Evolutionary conservation across 1,139 yeast genomes (phyloP), one percentile per base, ranked within the genome.

Genomic region (Kodamaea fungicola): DNA sequence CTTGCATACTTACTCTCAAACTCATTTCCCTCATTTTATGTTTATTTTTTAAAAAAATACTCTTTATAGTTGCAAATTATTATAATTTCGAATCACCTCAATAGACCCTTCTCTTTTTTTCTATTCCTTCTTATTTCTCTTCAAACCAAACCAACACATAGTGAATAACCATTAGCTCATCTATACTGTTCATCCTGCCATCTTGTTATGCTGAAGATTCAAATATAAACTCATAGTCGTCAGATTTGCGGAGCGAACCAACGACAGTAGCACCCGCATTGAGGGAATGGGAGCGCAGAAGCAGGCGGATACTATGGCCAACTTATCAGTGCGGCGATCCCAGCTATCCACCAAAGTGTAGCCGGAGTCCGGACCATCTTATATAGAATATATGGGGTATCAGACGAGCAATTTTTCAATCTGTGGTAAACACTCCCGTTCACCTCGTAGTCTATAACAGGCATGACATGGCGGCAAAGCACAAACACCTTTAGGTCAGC

Each of bases 281-380:
- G 29, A 12, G 37, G 22, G 34, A 37, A 12, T 36, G 36, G 3
- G 33, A 36, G 23, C 12, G 12, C 36, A 28, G 10, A 28, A 10
- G 8, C 13, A 22, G 7, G 28, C n/a, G 12, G 12, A 26, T 19
- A 25, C 12, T 12, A 24, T 28, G 9, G 8, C 12, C 9, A 39
- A n/a, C 25, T 36, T 39, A 10, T 30, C 22, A 5, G 37, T 12
- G 22, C 22, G 13, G 8, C 30, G 23, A 22, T 37, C 39, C 42
- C 44, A 43, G 27, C 40, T 37, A 8, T 43, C 44, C 7, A 40
- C 33, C 25, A 43, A 27, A 8, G 46, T 39, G 22, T 27, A 35
- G 16, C 33, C 36, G 7, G 19, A 16, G 5, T 16, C 19, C 19
- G 3, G 19, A 3, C 19, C 19, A 16, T 16, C 19, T 16, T 16